A percentile compares a stretch with the other conserved stretches of the same genome.
Evolutionary conservation across 768 basidiomycete species (phyloP).

Genomic region (Myochromella boudieri): DNA sequence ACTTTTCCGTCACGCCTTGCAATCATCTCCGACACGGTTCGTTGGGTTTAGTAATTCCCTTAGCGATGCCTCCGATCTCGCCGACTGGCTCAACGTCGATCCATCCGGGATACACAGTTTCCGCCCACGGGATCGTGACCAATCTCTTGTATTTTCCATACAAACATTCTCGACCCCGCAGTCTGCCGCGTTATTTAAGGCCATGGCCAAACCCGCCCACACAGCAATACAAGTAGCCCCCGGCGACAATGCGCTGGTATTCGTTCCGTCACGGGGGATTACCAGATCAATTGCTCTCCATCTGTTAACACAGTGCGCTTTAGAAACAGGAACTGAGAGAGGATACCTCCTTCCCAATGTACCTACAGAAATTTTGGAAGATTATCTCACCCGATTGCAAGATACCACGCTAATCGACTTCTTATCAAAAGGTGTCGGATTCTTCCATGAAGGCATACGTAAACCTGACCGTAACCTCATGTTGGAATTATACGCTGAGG

Average conservation of each 20-base stretch:
- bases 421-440: constrained; percentile 82
- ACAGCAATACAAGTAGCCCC: constrained; percentile 56
- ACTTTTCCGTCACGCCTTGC: constrained; percentile 63
- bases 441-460: constrained; percentile 75
- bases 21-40: constrained; percentile 62
- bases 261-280: constrained; percentile 84
- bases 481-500: constrained; percentile 80
- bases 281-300: constrained; percentile 76
- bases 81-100: constrained; percentile 79
- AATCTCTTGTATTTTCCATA: constrained; percentile 64
- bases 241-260: constrained; percentile 66
- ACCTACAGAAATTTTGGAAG: constrained; percentile 55
- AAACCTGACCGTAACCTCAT: constrained; percentile 69
- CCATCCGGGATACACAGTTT: constrained; percentile 69
- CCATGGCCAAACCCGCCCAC: constrained; percentile 90
- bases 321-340: constrained; percentile 64
- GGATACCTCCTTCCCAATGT: constrained; percentile 64
- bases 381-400: constrained; percentile 55
- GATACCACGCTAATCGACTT: constrained; percentile 68
- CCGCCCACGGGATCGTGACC: constrained; percentile 79
- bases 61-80: constrained; percentile 77
- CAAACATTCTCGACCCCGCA: constrained; percentile 85
- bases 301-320: constrained; percentile 83
- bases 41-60: constrained; percentile 80
- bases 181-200: constrained; percentile 84